Conservation (phyloP, 495 filamentous ascomycete species). For the Penicillium paxilli region DNA sequence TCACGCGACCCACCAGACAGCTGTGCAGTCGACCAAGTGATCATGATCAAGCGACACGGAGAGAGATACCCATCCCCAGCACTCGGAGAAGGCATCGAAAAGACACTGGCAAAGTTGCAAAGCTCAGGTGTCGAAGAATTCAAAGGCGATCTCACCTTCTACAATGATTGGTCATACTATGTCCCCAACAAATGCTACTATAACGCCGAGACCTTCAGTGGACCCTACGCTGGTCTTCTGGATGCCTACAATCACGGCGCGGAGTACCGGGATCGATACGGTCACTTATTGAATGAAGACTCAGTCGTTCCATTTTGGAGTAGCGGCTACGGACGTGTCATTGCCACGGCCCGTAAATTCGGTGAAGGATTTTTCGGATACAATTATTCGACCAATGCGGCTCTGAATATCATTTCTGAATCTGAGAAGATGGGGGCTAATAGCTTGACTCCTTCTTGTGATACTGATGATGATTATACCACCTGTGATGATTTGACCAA, state of each 20-base stretch:
- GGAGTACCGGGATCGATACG: constrained; percentile 44
- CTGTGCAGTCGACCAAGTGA: constrained; percentile 28
- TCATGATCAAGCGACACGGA: constrained; percentile 44
- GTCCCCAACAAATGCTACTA: constrained; percentile 33
- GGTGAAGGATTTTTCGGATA: constrained; percentile 54
- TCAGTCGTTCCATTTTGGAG: constrained; percentile 41
- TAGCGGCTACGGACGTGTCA: constrained; percentile 48
- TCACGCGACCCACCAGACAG: constrained; percentile 20
- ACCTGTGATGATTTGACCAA: constrained; percentile 9
- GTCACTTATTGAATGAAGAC: constrained; percentile 37
- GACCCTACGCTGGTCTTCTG: constrained; percentile 51
- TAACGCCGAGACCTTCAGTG: constrained; percentile 36
- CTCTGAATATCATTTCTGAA: constrained; percentile 51
- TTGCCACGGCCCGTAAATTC: constrained; percentile 54
- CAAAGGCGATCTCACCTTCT: constrained; percentile 46
- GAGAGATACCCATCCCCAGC: constrained; percentile 49
- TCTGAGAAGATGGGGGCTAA: constrained; percentile 42
- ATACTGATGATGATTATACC: constrained; percentile 1
- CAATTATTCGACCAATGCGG: constrained; percentile 32
- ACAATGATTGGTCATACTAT: constrained; percentile 53
- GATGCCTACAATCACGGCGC: constrained; percentile 42
- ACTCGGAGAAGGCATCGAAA: constrained; percentile 10
- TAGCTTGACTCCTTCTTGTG: constrained; percentile 48
- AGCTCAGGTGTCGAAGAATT: constrained; percentile 15
- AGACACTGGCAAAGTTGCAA: constrained; percentile 17